A percentile compares a stretch with the other conserved stretches of the same genome.
These are phyloP conservation scores for Sordariomycetes sp. DNA, from an alignment of 2,329 filamentous ascomycete genomes.

Conservation along the genomic window DNA sequence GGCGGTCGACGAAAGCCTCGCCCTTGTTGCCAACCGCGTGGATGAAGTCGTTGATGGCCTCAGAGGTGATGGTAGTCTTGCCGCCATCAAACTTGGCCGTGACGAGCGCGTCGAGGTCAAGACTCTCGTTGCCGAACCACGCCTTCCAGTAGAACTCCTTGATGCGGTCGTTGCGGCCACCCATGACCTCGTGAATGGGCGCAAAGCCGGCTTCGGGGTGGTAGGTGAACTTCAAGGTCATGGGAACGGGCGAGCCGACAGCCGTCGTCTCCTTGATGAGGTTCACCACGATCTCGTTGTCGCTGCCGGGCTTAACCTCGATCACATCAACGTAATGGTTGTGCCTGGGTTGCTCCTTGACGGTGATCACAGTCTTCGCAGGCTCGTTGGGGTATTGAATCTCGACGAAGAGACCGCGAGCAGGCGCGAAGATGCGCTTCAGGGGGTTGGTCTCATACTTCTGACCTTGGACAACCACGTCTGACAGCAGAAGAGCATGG, in stretches of 20 bases:
- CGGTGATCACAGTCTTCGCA: conserved; percentile 70
- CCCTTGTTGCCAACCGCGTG: conserved; percentile 96
- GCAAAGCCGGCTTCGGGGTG: conserved; percentile 93
- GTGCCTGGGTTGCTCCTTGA: conserved; percentile 77
- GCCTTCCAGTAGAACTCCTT: conserved; percentile 99
- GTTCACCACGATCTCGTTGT: conserved; percentile 76
- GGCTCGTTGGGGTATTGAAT: conserved; percentile 74
- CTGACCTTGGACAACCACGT: conserved; percentile 89
- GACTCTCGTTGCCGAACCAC: conserved; percentile 83
- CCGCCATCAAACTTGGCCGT: conserved; percentile 87
- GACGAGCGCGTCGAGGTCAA: conserved; percentile 76
- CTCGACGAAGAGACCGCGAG: conserved; percentile 80
- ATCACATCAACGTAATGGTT: conserved; percentile 84
- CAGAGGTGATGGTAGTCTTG: conserved; percentile 72
- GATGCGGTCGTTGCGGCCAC: conserved; percentile 90
- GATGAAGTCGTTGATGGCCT: conserved; percentile 97
- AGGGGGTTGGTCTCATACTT: conserved; percentile 97
- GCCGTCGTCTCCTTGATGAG: conserved; percentile 91
- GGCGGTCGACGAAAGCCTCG: conserved; percentile 92
- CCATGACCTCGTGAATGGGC: conserved; percentile 96
- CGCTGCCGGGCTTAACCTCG: conserved; percentile 64
- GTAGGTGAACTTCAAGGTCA: conserved; percentile 85
- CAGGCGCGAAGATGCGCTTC: conserved; percentile 79
- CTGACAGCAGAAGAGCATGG: conserved; percentile 85
- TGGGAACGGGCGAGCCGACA: conserved; percentile 67